phyloP scores from a whole-genome alignment of 2,329 filamentous ascomycete species.

The Colletotrichum australisinense region DNA sequence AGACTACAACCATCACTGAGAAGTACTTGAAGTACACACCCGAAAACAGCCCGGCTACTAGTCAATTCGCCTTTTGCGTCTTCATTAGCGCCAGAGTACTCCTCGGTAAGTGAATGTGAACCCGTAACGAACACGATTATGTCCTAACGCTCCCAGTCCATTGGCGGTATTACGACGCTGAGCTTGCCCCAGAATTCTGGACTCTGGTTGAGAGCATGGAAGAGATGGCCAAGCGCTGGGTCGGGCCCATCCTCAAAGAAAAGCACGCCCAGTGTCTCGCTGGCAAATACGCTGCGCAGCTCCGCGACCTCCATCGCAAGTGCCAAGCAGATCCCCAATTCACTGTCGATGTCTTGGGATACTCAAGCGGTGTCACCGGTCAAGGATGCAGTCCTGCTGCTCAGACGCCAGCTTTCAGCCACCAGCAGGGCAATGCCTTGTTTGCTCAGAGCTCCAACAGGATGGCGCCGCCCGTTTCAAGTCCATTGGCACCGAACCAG shows the following conservation, averaged over 20 bases:
- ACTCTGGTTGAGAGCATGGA: conserved; percentile 43
- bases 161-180: conserved; percentile 41
- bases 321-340: conserved; percentile 30
- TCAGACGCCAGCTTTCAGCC: conserved; percentile 18
- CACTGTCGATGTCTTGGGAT: conserved; percentile 37
- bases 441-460: background rate
- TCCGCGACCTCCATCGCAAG: conserved; percentile 33
- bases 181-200: conserved; percentile 42
- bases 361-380: conserved; percentile 27
- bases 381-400: conserved; percentile 25
- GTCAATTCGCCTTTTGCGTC: conserved; percentile 58
- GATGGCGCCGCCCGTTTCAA: background rate
- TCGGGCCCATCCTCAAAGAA: conserved; percentile 32
- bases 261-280: conserved; percentile 33
- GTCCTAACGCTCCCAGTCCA: conserved; percentile 39
- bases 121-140: background rate
- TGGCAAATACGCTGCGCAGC: conserved; percentile 38
- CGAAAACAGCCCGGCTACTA: conserved; percentile 40
- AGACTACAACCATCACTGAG: conserved; percentile 56
- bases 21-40: conserved; percentile 56
- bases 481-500: background rate
- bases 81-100: conserved; percentile 58
- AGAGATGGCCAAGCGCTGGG: conserved; percentile 44
- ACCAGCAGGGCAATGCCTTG: conserved; percentile 23
- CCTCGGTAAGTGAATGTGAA: conserved; percentile 37